phyloP scores from a whole-genome alignment of 2,329 filamentous ascomycete genomes.

The Aspergillus jensenii region DNA sequence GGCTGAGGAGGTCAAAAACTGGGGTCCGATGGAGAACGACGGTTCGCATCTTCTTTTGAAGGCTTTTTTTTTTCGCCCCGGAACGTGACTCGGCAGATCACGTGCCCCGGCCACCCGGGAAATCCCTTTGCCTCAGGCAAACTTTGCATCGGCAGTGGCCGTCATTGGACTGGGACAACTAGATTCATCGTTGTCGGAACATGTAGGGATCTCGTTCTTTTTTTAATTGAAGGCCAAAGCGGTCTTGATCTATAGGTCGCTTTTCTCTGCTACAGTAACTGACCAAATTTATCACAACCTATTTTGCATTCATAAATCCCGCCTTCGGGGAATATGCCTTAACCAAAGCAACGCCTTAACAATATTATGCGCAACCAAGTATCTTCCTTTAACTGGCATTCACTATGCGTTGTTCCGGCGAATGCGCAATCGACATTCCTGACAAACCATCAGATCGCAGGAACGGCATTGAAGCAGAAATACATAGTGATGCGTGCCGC shows the following conservation, averaged over 20 bases:
- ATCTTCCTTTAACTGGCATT: background rate
- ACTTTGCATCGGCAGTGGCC: conserved; percentile 1
- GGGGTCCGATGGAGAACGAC: conserved; percentile 18
- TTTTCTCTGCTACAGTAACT: background rate
- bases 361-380: background rate
- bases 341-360: no score
- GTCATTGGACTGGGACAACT: conserved; percentile 1
- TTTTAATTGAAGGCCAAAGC: background rate
- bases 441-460: background rate
- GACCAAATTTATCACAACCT: background rate
- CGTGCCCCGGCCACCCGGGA: conserved; percentile 17
- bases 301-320: background rate
- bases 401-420: no score
- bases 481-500: background rate
- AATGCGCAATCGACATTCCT: background rate
- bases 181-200: background rate
- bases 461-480: background rate
- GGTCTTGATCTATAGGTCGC: background rate
- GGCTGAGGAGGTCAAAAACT: conserved; percentile 11
- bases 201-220: conserved; percentile 5
- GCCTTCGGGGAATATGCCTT: background rate
- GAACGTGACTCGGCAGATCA: conserved; percentile 23
- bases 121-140: conserved; percentile 17
- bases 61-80: conserved; percentile 22
- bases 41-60: conserved; percentile 19